Conservation (phyloP, 2,329 filamentous ascomycete species). For the Venturia pyrina region DNA sequence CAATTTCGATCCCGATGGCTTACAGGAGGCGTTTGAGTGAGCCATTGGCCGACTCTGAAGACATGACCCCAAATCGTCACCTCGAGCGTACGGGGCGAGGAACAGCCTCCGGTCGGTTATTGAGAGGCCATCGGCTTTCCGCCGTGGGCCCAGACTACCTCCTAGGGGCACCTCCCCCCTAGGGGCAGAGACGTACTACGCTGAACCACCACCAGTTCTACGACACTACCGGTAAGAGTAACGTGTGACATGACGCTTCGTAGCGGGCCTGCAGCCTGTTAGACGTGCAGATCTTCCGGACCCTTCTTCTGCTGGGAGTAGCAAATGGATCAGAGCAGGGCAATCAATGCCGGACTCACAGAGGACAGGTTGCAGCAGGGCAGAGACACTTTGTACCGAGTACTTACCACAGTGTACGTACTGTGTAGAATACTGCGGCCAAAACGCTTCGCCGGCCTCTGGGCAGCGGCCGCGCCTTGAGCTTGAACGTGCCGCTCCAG, state of each 20-base stretch:
- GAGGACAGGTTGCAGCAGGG: neutral
- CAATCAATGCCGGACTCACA: neutral
- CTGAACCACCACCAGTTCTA: neutral
- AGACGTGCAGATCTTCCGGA: neutral
- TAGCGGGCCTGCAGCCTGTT: neutral
- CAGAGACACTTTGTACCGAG: neutral
- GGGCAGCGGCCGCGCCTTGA: neutral
- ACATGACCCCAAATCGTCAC: neutral
- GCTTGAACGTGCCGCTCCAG: neutral
- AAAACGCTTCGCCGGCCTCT: neutral
- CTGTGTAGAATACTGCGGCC: neutral
- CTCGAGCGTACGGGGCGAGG: slow-evolving; percentile 1
- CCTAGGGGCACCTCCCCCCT: neutral
- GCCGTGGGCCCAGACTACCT: neutral
- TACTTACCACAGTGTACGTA: too few relatives aligned
- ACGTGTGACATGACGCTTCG: neutral
- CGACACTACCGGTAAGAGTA: too few relatives aligned
- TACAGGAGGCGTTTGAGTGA: neutral
- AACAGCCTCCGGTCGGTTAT: neutral
- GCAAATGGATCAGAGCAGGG: neutral
- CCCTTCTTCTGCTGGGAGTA: neutral
- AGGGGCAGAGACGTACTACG: neutral
- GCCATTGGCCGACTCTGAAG: neutral
- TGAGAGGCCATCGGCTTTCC: slow-evolving; percentile 2
- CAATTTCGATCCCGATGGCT: slow-evolving; percentile 1